A percentile compares a stretch with the other conserved stretches of the same genome.
phyloP scores from a whole-genome alignment of 2,329 filamentous ascomycete species.

The Pseudonectria foliicola region DNA sequence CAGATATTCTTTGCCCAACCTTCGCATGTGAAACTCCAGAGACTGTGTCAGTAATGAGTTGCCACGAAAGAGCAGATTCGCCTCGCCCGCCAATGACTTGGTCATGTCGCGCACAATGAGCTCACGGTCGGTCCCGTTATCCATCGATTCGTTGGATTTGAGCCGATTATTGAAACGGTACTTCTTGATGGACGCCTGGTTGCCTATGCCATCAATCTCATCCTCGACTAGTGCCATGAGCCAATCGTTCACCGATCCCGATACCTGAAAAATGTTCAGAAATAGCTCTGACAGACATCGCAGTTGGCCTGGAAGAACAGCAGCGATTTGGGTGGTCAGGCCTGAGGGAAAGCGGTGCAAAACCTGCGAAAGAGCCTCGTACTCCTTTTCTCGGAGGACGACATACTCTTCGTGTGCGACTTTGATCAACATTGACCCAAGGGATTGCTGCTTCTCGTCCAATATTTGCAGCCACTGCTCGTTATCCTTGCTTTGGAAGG shows the following conservation, averaged over 20 bases:
- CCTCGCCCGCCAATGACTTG: slow-evolving; percentile 75
- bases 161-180: slow-evolving; percentile 64
- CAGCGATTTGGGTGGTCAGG: slow-evolving; percentile 76
- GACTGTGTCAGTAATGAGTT: slow-evolving; percentile 92
- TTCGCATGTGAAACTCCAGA: slow-evolving; percentile 91
- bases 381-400: slow-evolving; percentile 80
- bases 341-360: slow-evolving; percentile 79
- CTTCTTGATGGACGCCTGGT: slow-evolving; percentile 69
- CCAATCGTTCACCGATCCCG: slow-evolving; percentile 79
- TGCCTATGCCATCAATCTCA: slow-evolving; percentile 89
- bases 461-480: slow-evolving; percentile 85
- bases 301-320: slow-evolving; percentile 69
- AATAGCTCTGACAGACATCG: slow-evolving; percentile 78
- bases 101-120: slow-evolving; percentile 69
- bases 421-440: slow-evolving; percentile 80
- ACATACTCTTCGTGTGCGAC: slow-evolving; percentile 82
- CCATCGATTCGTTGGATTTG: slow-evolving; percentile 62
- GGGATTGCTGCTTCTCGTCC: slow-evolving; percentile 65
- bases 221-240: slow-evolving; percentile 89
- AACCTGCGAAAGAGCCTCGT: slow-evolving; percentile 72
- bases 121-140: slow-evolving; percentile 59
- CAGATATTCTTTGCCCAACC: slow-evolving; percentile 86
- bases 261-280: slow-evolving; percentile 92
- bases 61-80: slow-evolving; percentile 89
- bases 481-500: slow-evolving; percentile 68